Conservation (phyloP, 306 rosid species). For the Amphicarpaea edgeworthii region DNA sequence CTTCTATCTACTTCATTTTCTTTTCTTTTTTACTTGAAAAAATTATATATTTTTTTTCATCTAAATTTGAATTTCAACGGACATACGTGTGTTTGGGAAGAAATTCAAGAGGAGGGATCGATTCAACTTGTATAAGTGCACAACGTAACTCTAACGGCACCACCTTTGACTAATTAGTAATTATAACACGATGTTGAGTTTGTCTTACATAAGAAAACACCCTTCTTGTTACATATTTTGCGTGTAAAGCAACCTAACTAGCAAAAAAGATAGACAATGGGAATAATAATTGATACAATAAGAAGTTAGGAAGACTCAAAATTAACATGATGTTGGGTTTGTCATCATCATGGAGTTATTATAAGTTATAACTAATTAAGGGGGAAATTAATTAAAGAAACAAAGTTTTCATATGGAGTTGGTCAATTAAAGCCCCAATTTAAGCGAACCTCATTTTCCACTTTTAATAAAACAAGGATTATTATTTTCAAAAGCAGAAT, state of each 20-base stretch:
- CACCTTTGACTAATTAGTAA: neutral
- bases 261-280: neutral
- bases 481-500: slow-evolving; percentile 19
- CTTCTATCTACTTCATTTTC: too few species aligned
- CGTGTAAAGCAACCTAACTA: slow-evolving; percentile 15
- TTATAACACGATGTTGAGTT: neutral
- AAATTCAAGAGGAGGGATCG: neutral
- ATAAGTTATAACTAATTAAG: too few species aligned
- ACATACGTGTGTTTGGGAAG: neutral
- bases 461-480: slow-evolving; percentile 21
- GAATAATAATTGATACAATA: neutral
- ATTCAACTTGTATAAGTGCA: neutral
- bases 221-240: neutral
- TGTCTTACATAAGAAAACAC: too few species aligned
- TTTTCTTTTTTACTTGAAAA: too few species aligned
- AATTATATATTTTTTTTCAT: neutral
- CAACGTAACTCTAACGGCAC: slow-evolving; percentile 24
- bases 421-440: slow-evolving; percentile 31
- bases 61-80: neutral
- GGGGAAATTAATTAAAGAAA: neutral
- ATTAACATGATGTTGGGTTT: neutral
- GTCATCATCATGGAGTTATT: slow-evolving; percentile 6
- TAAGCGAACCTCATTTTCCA: neutral
- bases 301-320: neutral
- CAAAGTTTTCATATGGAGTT: slow-evolving; percentile 9